Base-by-base conservation (phyloP, 2,329 filamentous ascomycete species). In the Trichoderma gracile region DNA sequence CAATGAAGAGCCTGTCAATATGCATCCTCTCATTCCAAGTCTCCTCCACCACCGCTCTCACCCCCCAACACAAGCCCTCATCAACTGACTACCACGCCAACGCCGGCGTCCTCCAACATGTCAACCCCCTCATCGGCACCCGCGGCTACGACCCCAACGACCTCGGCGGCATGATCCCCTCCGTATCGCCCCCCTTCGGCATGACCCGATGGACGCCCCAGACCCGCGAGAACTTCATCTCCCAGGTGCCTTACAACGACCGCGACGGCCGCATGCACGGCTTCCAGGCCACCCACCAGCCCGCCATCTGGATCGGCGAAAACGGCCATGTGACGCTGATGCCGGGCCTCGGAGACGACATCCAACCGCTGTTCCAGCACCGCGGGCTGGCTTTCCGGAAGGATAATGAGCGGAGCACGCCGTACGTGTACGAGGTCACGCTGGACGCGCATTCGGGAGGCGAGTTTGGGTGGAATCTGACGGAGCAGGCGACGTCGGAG, bases 241-340 rank as follows among this genome's bases (percentile, higher is more conserved):
- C 78, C 1, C 80, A 82, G 65, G 79, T 79, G 15, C 79, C 80
- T 0, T 82, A 82, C 68, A 74, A 78, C 25, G 77, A 81, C 58
- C 67, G 74, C 15, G 80, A 82, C 63, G 64, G 68, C 0, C 75
- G 76, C 25, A 75, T 82, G 9, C 80, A 82, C 65, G 80, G 80
- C 0, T 82, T 82, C 62, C 80, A 82, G 68, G 80, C 79, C 9
- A 82, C 80, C 1, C 80, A 82, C 63, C 80, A 82, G 66, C 80
- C 80, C 0, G 80, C 80, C 0, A 82, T 82, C n/a, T 82, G 80
- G 80, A 82, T 82, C 79, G 80, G 80, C 3, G 80, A 82, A 68
- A 74, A 77, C 12, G 80, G 80, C 7, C 79, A 81, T 68, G 73
- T 80, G 1, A 77, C 81, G 3, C 52, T 82, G 3, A 74, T 71